Evolutionary conservation across 225 moss, liverwort and hornwort genomes (phyloP).

Genomic region (Bryoerythrophyllum caledonicum): DNA sequence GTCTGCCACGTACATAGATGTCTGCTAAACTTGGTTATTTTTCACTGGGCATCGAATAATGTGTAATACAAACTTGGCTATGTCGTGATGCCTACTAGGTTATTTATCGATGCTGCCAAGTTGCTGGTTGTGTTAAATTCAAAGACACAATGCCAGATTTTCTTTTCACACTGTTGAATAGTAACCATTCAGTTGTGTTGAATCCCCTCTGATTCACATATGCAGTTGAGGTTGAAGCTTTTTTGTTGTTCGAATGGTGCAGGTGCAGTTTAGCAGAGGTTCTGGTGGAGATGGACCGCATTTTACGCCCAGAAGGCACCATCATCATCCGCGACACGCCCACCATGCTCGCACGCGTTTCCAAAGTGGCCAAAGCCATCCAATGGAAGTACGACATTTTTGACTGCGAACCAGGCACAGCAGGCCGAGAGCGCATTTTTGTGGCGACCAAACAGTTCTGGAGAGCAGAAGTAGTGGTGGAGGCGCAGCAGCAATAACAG

Average conservation of each 20-base stretch:
- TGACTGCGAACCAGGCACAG: constrained; percentile 46
- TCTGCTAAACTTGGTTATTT: neutral
- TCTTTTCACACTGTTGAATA: neutral
- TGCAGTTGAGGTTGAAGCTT: constrained; percentile 4
- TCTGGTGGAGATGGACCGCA: constrained; percentile 85
- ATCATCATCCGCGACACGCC: constrained; percentile 56
- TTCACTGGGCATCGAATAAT: too few species aligned
- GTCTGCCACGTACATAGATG: neutral
- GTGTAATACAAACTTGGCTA: neutral
- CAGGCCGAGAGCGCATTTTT: constrained; percentile 50
- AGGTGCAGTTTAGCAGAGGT: constrained; percentile 81
- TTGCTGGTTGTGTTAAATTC: neutral
- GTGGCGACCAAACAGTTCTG: constrained; percentile 59
- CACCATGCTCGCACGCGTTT: constrained; percentile 51
- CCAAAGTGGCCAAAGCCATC: constrained; percentile 49
- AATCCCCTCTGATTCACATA: neutral
- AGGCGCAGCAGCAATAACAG: constrained; percentile 35
- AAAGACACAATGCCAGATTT: neutral
- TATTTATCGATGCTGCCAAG: neutral
- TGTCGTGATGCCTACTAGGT: neutral
- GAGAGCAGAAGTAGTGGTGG: constrained; percentile 37
- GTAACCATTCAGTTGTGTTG: neutral
- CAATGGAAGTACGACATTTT: constrained; percentile 50
- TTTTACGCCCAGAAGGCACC: constrained; percentile 72
- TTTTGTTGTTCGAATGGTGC: constrained; percentile 8